Conservation (phyloP, 2,329 filamentous ascomycete species). For the Emergomyces pasteurianus region DNA sequence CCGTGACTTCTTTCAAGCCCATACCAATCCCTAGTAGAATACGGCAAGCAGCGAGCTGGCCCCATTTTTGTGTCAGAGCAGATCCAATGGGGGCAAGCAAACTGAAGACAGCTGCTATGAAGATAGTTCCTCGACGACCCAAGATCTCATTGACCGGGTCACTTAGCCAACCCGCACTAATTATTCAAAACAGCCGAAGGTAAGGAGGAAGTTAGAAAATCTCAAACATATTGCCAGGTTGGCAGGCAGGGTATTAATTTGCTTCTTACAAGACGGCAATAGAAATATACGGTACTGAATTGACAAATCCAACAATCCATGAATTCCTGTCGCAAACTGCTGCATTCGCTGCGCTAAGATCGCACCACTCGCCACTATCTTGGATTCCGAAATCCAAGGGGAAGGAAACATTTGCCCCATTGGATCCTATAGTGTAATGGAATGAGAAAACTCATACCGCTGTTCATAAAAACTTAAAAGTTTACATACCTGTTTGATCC, state of each 20-base stretch:
- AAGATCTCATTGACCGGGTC: slow-evolving; percentile 49
- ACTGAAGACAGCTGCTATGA: slow-evolving; percentile 51
- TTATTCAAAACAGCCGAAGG: slow-evolving; percentile 40
- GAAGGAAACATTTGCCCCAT: slow-evolving; percentile 43
- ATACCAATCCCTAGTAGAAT: slow-evolving; percentile 50
- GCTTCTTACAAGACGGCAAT: slow-evolving; percentile 36
- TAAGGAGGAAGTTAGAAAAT: slow-evolving; percentile 40
- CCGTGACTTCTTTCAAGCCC: slow-evolving; percentile 48
- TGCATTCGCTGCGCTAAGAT: slow-evolving; percentile 3
- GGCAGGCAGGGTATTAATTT: slow-evolving; percentile 45
- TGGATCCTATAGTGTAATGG: slow-evolving; percentile 25
- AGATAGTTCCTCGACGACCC: slow-evolving; percentile 54
- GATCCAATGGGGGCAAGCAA: slow-evolving; percentile 57
- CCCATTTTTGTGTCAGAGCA: slow-evolving; percentile 48
- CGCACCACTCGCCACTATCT: slow-evolving; percentile 24
- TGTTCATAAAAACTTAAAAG: neutral
- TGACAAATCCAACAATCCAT: slow-evolving; percentile 52
- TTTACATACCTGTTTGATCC: slow-evolving; percentile 34
- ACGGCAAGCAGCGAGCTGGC: slow-evolving; percentile 43
- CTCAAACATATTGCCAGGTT: slow-evolving; percentile 39
- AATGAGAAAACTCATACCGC: neutral
- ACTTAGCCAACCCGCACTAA: slow-evolving; percentile 54
- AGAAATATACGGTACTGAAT: slow-evolving; percentile 41
- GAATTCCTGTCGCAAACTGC: slow-evolving; percentile 30
- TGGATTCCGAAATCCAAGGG: slow-evolving; percentile 37